Evolutionary conservation across 768 basidiomycete species (phyloP), one percentile per base, ranked within the genome.

Genomic region (Myochromella boudieri): DNA sequence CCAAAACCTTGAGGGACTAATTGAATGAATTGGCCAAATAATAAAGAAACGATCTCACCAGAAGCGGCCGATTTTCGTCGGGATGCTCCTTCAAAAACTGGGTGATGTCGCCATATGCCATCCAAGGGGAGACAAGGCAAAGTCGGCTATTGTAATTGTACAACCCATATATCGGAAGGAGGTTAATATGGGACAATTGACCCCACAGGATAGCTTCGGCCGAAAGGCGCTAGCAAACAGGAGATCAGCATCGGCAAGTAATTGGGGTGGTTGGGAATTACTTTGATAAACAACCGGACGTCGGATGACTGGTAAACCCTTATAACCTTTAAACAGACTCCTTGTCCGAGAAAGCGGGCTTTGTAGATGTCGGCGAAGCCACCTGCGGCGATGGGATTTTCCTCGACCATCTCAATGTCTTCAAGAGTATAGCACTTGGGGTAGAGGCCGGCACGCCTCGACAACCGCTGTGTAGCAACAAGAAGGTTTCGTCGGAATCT

Each of bases 161-260:
- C 4, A 37, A 21, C 4, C 37, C 37, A 21, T 21, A 37, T 3
- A 37, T 37, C 4, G 37, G 37, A 22, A 37, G 37, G 7, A 37
- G 10, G 20, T 37, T 37, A 5, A 21, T 15, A 21, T 37, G 37
- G 11, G 12, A 37, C 20, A 49, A 17, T 27, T 42, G 48, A 2
- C 48, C 32, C 48, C 48, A 49, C 6, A 49, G 22, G 21, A 49
- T 44, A 1, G 42, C 48, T 24, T 49, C 48, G 3, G 24, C 31
- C 17, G 42, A 44, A 14, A 49, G 37, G 11, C 21, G 18, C 48
- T 49, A 34, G 6, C 33, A 14, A 34, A 29, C 8, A 14, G 8
- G 28, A 29, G 28, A 24, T 21, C n/a, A 8, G 14, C 14, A 34
- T 34, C 14, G n/a, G 5, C 33, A 4, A 33, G 2, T 33, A 3